These are phyloP conservation scores for Pseudopithomyces chartarum DNA, from an alignment of 2,329 filamentous ascomycete species.

Conservation along the genomic window DNA sequence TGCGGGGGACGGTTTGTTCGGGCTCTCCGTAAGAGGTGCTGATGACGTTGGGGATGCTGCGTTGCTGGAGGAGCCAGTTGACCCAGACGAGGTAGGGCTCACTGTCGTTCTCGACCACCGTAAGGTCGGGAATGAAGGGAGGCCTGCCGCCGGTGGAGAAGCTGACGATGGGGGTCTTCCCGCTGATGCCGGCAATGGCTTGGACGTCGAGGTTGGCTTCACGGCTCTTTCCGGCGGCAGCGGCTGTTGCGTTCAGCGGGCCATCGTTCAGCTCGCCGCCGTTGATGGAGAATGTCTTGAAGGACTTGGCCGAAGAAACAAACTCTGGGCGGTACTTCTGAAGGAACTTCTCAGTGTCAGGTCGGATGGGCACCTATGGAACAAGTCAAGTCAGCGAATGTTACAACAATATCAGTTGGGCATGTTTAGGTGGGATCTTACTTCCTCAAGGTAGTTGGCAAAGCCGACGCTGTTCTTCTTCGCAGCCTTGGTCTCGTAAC, in stretches of 20 bases:
- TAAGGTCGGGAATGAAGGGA: constrained; percentile 57
- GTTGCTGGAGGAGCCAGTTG: constrained; percentile 61
- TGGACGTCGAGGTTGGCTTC: constrained; percentile 71
- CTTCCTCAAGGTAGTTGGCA: constrained; percentile 56
- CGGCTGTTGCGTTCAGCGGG: constrained; percentile 39
- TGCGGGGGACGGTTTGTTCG: constrained; percentile 65
- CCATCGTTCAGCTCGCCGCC: constrained; percentile 57
- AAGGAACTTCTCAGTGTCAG: constrained; percentile 35
- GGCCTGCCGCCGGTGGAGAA: constrained; percentile 66
- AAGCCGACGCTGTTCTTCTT: constrained; percentile 54
- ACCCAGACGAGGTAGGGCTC: constrained; percentile 72
- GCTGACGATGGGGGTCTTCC: constrained; percentile 59
- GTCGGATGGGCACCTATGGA: not conserved
- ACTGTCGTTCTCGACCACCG: constrained; percentile 59
- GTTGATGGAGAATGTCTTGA: constrained; percentile 63
- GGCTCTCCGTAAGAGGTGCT: constrained; percentile 70
- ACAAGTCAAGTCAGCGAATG: too few relatives aligned
- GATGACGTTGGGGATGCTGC: constrained; percentile 65
- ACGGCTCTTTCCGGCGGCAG: constrained; percentile 41
- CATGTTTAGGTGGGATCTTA: constrained; percentile 61
- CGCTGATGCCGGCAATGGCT: constrained; percentile 61
- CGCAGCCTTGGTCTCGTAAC: constrained; percentile 54
- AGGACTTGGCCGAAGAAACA: constrained; percentile 55
- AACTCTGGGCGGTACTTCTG: constrained; percentile 58
- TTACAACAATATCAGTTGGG: constrained; percentile 50